phyloP scores from a whole-genome alignment of 345 rosid genomes.

The Eucalyptus microcorys region DNA sequence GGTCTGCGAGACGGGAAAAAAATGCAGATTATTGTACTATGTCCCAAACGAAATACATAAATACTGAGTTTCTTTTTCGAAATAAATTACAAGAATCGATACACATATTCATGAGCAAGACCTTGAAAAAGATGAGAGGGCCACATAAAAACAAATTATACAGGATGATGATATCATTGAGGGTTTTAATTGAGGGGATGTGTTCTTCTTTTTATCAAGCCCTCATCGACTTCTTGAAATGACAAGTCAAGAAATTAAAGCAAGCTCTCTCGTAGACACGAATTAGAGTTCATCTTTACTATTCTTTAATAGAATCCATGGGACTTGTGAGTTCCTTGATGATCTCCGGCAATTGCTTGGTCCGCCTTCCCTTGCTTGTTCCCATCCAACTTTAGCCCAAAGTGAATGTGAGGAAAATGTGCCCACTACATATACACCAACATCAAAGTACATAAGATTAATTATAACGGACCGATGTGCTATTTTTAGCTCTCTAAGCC shows the following conservation, averaged over 20 bases:
- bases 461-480: background rate
- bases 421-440: conserved; percentile 5
- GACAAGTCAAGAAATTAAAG: background rate
- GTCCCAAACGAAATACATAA: background rate
- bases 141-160: background rate
- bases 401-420: conserved; percentile 94
- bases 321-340: conserved; percentile 27
- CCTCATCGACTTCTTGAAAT: background rate
- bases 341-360: conserved; percentile 37
- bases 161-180: background rate
- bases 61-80: background rate
- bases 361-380: conserved; percentile 41
- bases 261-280: background rate
- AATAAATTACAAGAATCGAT: background rate
- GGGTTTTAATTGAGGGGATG: background rate
- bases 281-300: background rate
- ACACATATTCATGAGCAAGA: background rate
- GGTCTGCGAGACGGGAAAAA: background rate
- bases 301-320: conserved; percentile 46
- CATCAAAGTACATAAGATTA: background rate
- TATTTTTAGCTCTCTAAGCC: background rate
- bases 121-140: background rate
- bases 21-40: background rate
- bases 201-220: background rate
- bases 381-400: conserved; percentile 80